These are phyloP conservation scores for Lactarius tabidus DNA, from an alignment of 768 basidiomycete species.

Conservation along the genomic window DNA sequence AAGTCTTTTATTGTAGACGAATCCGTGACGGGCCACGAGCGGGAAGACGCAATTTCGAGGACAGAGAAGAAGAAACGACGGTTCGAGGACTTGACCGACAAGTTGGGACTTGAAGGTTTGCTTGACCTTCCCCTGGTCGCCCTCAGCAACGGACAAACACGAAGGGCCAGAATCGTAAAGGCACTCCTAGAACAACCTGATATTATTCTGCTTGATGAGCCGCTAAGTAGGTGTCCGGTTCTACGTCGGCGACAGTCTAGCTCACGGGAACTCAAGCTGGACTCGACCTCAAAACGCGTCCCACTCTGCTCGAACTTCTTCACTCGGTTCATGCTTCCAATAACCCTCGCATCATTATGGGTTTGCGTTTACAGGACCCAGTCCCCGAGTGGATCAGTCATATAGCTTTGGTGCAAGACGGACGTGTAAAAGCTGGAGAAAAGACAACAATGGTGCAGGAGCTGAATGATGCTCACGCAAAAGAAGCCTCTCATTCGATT, in stretches of 20 bases:
- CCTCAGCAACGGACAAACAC: conserved; percentile 88
- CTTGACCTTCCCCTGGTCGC: conserved; percentile 84
- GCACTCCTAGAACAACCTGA: conserved; percentile 68
- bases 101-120: conserved; percentile 55
- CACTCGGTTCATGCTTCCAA: conserved; percentile 45
- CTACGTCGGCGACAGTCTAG: background rate
- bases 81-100: conserved; percentile 51
- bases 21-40: conserved; percentile 12
- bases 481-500: background rate
- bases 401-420: conserved; percentile 49
- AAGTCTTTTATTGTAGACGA: conserved; percentile 12
- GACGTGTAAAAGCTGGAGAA: conserved; percentile 47
- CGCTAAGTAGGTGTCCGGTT: conserved; percentile 55
- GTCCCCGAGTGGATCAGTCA: conserved; percentile 73
- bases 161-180: conserved; percentile 77
- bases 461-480: background rate
- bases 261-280: conserved; percentile 52
- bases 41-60: conserved; percentile 20
- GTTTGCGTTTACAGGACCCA: conserved; percentile 64
- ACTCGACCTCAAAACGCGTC: conserved; percentile 60
- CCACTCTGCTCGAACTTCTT: conserved; percentile 51
- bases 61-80: conserved; percentile 29
- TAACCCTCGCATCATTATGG: conserved; percentile 59
- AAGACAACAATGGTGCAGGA: conserved; percentile 42
- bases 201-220: conserved; percentile 86